Base-by-base conservation (phyloP, 2,329 filamentous ascomycete genomes). In the Phialocephala sp. region DNA sequence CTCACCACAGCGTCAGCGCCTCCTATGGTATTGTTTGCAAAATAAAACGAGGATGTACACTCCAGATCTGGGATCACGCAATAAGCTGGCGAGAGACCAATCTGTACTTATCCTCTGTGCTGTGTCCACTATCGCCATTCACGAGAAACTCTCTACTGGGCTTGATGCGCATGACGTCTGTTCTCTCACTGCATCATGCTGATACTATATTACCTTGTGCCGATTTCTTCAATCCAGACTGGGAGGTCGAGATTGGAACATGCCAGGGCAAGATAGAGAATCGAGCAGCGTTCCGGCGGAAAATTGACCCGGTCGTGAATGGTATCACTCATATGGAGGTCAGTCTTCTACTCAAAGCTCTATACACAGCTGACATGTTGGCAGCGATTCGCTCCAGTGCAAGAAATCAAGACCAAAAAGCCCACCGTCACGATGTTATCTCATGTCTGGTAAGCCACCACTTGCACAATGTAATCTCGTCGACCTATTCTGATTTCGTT, bases 371-470 rank as follows among this genome's bases (percentile, higher is more conserved):
- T 66, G 55, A 66, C 22, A 47, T 2, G 3, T 6, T 24, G 8
- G 24, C n/a, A 69, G 57, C 84, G 85, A 63, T 89, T 89, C 72
- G 77, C 83, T 50, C 87, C 87, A 0, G 83, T 88, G 27, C 82
- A 86, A 59, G 81, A 86, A 60, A 86, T 88, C 71, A 84, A 84
- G 63, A 84, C 86, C 0, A 80, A 84, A 64, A 80, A 80, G 20
- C 87, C 87, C 1, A 89, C 87, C 0, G 86, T 88, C 2, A 86
- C 86, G 32, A 89, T 89, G 87, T 74, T 89, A 55, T 89, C 86
- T 24, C 86, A 89, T 68, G 80, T 86, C 3, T 83, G 64, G 64
- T 66, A 62, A 55, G 59, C 52, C 0, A 39, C 18, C 14, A 27
- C 3, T 35, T 2, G 5, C 24, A 1, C 18, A 1, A 24, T 18